phyloP scores from a whole-genome alignment of 164 flowering plant species.

The Umbilicus rupestris region DNA sequence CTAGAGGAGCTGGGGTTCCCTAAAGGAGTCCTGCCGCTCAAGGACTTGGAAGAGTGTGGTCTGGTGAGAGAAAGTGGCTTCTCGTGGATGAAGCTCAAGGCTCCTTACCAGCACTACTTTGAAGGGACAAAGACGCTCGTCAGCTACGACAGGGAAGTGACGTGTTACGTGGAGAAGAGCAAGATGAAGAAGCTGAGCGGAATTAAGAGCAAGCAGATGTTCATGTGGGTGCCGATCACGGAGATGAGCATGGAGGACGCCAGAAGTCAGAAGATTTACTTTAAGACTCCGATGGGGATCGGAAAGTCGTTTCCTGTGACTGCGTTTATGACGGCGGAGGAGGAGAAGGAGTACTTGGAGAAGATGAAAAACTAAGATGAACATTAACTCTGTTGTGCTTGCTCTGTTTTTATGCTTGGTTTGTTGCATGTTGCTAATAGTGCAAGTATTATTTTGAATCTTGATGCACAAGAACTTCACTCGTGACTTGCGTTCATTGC shows the following conservation, averaged over 20 bases:
- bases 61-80: conserved; percentile 66
- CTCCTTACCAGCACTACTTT: conserved; percentile 70
- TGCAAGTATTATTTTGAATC: not conserved
- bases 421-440: conserved; percentile 1
- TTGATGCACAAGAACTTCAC: not conserved
- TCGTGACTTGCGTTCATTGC: too few species aligned
- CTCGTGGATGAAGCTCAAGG: conserved; percentile 84
- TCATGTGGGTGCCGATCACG: conserved; percentile 72
- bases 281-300: conserved; percentile 52
- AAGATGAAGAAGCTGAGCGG: conserved; percentile 80
- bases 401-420: not conserved
- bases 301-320: conserved; percentile 40
- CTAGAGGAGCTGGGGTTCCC: conserved; percentile 81
- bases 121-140: conserved; percentile 41
- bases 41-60: conserved; percentile 78
- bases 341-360: conserved; percentile 29
- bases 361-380: not conserved
- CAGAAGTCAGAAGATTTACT: conserved; percentile 27
- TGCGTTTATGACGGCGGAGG: conserved; percentile 46
- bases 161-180: conserved; percentile 61
- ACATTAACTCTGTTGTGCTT: not conserved
- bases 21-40: conserved; percentile 56
- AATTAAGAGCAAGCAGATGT: conserved; percentile 61
- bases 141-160: conserved; percentile 67
- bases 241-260: conserved; percentile 76